A percentile compares a stretch with the other conserved stretches of the same genome.
phyloP scores from a whole-genome alignment of 768 basidiomycete genomes.

The Termitomyces sp. region DNA sequence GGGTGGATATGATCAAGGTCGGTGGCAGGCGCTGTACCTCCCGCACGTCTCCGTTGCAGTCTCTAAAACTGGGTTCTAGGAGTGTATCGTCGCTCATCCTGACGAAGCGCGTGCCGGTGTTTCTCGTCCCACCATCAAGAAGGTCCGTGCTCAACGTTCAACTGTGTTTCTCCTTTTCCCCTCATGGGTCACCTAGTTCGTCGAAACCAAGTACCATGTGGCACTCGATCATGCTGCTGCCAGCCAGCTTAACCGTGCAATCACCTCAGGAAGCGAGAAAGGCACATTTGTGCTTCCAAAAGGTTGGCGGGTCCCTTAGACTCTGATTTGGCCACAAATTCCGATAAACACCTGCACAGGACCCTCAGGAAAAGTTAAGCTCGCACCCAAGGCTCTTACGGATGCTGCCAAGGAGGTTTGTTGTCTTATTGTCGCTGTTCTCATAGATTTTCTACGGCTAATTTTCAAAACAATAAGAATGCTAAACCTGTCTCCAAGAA shows the following conservation, averaged over 20 bases:
- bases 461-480: slow-evolving; percentile 21
- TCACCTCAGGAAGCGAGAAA: slow-evolving; percentile 47
- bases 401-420: slow-evolving; percentile 50
- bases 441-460: slow-evolving; percentile 5
- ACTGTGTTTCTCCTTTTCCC: slow-evolving; percentile 8
- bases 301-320: slow-evolving; percentile 22
- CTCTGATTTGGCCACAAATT: background rate
- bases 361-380: slow-evolving; percentile 30
- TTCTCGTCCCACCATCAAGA: slow-evolving; percentile 82
- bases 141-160: slow-evolving; percentile 29
- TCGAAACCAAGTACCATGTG: slow-evolving; percentile 79
- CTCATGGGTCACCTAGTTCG: slow-evolving; percentile 43
- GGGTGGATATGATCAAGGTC: slow-evolving; percentile 82
- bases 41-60: slow-evolving; percentile 7
- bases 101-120: slow-evolving; percentile 73
- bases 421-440: background rate
- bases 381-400: slow-evolving; percentile 53
- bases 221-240: slow-evolving; percentile 67
- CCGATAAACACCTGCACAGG: slow-evolving; percentile 16
- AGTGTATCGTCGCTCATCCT: slow-evolving; percentile 68
- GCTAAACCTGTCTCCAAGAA: slow-evolving; percentile 41
- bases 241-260: slow-evolving; percentile 78
- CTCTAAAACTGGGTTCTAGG: slow-evolving; percentile 25
- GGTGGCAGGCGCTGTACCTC: slow-evolving; percentile 11
- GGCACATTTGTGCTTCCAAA: slow-evolving; percentile 46